These are phyloP conservation scores for Blumeria graminis DNA, from an alignment of 2,329 filamentous ascomycete species.

Conservation along the genomic window DNA sequence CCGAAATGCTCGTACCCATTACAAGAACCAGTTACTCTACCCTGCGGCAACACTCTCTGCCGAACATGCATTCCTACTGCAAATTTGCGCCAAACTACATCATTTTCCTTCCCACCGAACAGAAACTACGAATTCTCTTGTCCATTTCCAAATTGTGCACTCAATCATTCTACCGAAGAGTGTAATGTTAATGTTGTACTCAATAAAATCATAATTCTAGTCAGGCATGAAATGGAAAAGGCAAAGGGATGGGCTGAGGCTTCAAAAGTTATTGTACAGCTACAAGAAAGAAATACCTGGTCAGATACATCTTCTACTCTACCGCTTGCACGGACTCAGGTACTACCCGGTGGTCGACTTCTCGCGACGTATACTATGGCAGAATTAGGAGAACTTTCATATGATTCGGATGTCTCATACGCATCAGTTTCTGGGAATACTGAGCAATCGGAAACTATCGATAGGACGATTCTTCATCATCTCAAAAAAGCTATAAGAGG, in stretches of 20 bases:
- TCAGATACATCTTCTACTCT: not conserved
- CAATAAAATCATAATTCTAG: constrained; percentile 40
- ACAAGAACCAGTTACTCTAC: constrained; percentile 45
- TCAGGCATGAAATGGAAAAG: constrained; percentile 27
- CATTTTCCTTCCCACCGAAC: constrained; percentile 46
- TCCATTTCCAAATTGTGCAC: constrained; percentile 38
- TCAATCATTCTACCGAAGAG: constrained; percentile 53
- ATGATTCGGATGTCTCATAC: constrained; percentile 31
- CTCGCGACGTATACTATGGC: constrained; percentile 43
- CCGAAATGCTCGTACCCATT: constrained; percentile 45
- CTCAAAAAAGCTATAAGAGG: constrained; percentile 36
- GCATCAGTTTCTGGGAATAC: constrained; percentile 12
- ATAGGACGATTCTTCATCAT: constrained; percentile 26
- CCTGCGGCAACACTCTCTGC: constrained; percentile 63
- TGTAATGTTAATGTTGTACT: constrained; percentile 57
- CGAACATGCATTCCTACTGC: constrained; percentile 45
- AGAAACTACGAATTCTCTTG: constrained; percentile 51
- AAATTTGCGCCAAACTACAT: constrained; percentile 42
- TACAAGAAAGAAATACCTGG: constrained; percentile 17
- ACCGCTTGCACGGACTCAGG: constrained; percentile 6
- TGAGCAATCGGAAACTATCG: constrained; percentile 15
- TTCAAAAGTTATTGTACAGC: constrained; percentile 18
- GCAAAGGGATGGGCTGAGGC: constrained; percentile 16
- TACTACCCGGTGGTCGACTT: constrained; percentile 32
- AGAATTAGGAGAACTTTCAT: constrained; percentile 31